These are phyloP conservation scores for Prototheca wickerhamii DNA, from an alignment of 163 green algal genomes.

Conservation along the genomic window DNA sequence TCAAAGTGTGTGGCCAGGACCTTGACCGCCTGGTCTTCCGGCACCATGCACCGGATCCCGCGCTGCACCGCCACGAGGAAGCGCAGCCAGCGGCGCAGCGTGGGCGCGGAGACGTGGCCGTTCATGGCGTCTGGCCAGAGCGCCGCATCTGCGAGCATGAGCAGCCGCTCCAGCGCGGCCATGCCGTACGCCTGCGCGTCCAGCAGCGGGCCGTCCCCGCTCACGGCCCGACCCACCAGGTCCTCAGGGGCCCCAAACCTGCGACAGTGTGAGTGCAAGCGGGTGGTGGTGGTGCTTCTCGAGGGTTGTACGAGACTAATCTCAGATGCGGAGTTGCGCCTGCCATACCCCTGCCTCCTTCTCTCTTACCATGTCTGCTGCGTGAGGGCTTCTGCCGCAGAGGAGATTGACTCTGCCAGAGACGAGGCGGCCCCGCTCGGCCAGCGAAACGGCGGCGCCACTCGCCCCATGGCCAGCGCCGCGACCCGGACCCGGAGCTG, in stretches of 20 bases:
- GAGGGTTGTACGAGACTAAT: no score
- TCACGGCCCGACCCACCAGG: neutral
- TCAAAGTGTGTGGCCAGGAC: conserved; percentile 8
- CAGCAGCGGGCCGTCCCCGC: neutral
- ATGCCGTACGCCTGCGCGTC: neutral
- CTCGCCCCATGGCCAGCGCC: no score
- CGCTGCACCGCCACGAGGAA: conserved; percentile 1
- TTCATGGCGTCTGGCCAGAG: conserved; percentile 7
- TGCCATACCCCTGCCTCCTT: no score
- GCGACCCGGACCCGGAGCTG: no score
- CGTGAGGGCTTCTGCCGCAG: no score
- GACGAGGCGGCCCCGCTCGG: no score
- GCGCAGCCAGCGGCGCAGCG: conserved; percentile 1
- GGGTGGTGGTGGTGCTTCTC: no score
- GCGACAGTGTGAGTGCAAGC: no score
- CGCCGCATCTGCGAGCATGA: conserved; percentile 4
- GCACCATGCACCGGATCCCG: conserved; percentile 6
- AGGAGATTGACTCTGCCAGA: no score
- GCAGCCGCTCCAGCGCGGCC: conserved; percentile 5
- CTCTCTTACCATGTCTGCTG: no score
- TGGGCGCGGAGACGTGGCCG: neutral
- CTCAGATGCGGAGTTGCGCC: no score
- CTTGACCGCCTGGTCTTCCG: conserved; percentile 18
- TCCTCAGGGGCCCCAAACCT: neutral
- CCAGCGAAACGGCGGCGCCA: no score